Evolutionary conservation across 495 filamentous ascomycete genomes (phyloP).

Genomic region (Umbilicaria muhlenbergii): DNA sequence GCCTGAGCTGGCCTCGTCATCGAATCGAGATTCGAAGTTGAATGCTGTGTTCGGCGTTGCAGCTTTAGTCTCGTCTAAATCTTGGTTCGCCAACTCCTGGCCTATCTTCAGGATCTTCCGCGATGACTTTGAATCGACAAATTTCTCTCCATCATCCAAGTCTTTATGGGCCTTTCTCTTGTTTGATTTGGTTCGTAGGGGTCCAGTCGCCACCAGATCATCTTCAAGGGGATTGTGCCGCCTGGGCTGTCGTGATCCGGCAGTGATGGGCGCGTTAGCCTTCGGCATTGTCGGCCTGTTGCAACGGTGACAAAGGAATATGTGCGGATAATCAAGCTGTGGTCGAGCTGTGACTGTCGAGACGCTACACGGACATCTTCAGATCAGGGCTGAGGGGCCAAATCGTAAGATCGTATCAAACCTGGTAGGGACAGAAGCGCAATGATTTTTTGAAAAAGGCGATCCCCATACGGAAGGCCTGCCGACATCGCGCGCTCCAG

Average conservation of each 20-base stretch:
- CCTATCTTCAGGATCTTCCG: slow-evolving; percentile 78
- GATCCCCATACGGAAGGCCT: no score
- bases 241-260: slow-evolving; percentile 14
- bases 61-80: slow-evolving; percentile 33
- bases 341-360: no score
- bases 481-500: no score
- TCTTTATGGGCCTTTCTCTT: slow-evolving; percentile 39
- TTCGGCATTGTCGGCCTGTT: no score
- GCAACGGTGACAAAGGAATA: no score
- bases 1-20: slow-evolving; percentile 23
- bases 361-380: no score
- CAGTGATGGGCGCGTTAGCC: no score
- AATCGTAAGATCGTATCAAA: no score
- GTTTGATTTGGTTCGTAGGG: slow-evolving; percentile 36
- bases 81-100: slow-evolving; percentile 67
- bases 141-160: slow-evolving; percentile 45
- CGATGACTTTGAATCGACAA: slow-evolving; percentile 73
- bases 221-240: slow-evolving; percentile 61
- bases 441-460: no score
- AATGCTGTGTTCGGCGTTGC: slow-evolving; percentile 41
- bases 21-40: slow-evolving; percentile 45
- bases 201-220: slow-evolving; percentile 50
- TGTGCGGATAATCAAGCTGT: no score
- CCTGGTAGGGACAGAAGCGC: no score
- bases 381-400: no score